phyloP scores from a whole-genome alignment of 441 rosid genomes.

The Mallotus japonicus region DNA sequence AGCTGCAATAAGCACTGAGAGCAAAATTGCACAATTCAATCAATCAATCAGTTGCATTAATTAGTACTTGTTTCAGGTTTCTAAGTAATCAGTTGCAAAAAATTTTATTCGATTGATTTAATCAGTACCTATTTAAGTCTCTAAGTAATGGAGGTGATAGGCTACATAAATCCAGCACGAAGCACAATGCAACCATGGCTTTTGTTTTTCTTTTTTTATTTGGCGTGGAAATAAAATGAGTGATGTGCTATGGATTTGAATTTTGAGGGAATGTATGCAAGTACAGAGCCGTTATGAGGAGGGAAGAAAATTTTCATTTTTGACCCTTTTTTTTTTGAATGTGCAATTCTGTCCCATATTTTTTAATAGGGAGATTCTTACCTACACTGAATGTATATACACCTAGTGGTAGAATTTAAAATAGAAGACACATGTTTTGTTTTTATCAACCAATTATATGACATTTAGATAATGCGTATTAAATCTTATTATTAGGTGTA shows the following conservation, averaged over 20 bases:
- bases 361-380: too few relatives aligned
- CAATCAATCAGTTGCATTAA: constrained; percentile 10
- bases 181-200: constrained; percentile 62
- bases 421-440: too few relatives aligned
- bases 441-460: too few relatives aligned
- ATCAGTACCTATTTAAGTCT: too few relatives aligned
- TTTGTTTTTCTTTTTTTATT: constrained; percentile 17
- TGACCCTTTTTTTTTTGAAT: background rate
- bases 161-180: constrained; percentile 67
- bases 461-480: too few relatives aligned
- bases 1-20: constrained; percentile 65
- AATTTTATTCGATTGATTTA: too few relatives aligned
- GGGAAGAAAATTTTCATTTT: background rate
- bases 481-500: too few relatives aligned
- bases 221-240: constrained; percentile 30
- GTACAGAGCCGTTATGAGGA: background rate
- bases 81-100: too few relatives aligned
- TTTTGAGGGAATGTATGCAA: background rate
- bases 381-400: too few relatives aligned
- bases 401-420: too few relatives aligned
- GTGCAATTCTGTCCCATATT: background rate
- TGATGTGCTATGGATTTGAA: background rate
- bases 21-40: constrained; percentile 16
- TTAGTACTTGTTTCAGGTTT: constrained; percentile 68
- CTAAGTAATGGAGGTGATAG: constrained; percentile 54